Conservation (phyloP, 441 rosid genomes). For the Erodium moschatum region DNA sequence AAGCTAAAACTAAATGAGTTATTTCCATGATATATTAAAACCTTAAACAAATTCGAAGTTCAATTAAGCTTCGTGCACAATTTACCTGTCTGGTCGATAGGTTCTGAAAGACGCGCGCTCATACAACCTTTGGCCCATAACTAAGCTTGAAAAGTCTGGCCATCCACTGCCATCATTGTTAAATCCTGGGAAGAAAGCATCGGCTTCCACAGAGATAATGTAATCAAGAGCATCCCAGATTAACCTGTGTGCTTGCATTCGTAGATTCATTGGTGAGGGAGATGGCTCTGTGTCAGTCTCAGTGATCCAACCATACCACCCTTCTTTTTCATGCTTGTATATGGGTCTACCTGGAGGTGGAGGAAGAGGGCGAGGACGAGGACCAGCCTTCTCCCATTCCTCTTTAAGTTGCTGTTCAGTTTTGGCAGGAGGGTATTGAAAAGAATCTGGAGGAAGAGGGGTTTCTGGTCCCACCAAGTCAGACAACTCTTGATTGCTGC, state of each 20-base stretch:
- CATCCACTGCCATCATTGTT: constrained; percentile 74
- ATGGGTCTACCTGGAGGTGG: constrained; percentile 96
- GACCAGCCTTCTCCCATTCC: constrained; percentile 92
- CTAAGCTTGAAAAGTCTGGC: constrained; percentile 95
- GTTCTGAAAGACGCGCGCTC: constrained; percentile 71
- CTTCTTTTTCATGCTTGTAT: constrained; percentile 92
- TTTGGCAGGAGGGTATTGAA: constrained; percentile 44
- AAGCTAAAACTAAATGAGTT: background rate
- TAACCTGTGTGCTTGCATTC: constrained; percentile 80
- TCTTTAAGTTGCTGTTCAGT: constrained; percentile 61
- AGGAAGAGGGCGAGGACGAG: constrained; percentile 97
- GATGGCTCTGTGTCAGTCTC: constrained; percentile 71
- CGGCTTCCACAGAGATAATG: constrained; percentile 78
- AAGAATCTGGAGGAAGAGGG: constrained; percentile 46
- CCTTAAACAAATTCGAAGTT: constrained; percentile 12
- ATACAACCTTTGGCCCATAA: constrained; percentile 92
- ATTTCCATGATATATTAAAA: too few relatives aligned
- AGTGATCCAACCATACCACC: constrained; percentile 97
- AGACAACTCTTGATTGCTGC: constrained; percentile 61
- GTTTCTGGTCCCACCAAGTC: constrained; percentile 79
- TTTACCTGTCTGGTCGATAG: constrained; percentile 78
- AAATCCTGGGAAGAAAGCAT: constrained; percentile 86
- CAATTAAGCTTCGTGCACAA: constrained; percentile 15
- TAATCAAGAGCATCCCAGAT: constrained; percentile 97
- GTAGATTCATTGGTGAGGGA: constrained; percentile 62